These are phyloP conservation scores for Thymus mandschuricus DNA, from an alignment of 257 asterid genomes.

Conservation along the genomic window DNA sequence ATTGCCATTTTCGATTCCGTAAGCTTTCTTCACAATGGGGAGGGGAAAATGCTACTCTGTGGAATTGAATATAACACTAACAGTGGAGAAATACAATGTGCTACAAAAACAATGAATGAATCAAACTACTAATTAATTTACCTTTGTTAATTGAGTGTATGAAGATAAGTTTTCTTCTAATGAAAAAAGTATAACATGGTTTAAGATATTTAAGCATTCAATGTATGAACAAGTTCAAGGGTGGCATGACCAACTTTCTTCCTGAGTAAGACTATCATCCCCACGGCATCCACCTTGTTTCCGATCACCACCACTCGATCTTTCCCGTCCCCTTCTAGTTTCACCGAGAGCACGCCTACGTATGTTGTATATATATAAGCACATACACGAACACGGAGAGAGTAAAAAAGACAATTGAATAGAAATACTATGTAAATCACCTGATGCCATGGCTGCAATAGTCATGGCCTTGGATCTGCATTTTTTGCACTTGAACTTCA, in stretches of 20 bases:
- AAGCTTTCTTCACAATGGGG: too few relatives aligned
- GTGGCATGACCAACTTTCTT: conserved; percentile 58
- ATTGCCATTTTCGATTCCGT: too few relatives aligned
- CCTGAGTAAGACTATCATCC: conserved; percentile 42
- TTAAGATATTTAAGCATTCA: background rate
- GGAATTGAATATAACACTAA: too few relatives aligned
- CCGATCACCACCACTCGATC: conserved; percentile 51
- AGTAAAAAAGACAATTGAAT: background rate
- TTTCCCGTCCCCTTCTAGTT: conserved; percentile 41
- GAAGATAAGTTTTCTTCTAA: background rate
- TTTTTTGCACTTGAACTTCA: conserved; percentile 42
- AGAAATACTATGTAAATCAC: conserved; percentile 12
- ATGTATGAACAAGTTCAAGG: conserved; percentile 30
- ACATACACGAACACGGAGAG: background rate
- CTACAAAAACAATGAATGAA: background rate
- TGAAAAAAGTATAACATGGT: background rate
- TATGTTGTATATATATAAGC: too few relatives aligned
- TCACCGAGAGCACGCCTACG: conserved; percentile 48
- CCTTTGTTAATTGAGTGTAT: too few relatives aligned
- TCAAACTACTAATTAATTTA: background rate
- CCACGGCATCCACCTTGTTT: conserved; percentile 49
- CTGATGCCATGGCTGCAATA: conserved; percentile 53
- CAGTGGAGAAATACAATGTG: background rate
- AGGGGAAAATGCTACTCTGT: background rate
- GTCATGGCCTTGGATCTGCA: conserved; percentile 54